Conservation (phyloP, 768 basidiomycete genomes). For the Rhodotorula toruloides region DNA sequence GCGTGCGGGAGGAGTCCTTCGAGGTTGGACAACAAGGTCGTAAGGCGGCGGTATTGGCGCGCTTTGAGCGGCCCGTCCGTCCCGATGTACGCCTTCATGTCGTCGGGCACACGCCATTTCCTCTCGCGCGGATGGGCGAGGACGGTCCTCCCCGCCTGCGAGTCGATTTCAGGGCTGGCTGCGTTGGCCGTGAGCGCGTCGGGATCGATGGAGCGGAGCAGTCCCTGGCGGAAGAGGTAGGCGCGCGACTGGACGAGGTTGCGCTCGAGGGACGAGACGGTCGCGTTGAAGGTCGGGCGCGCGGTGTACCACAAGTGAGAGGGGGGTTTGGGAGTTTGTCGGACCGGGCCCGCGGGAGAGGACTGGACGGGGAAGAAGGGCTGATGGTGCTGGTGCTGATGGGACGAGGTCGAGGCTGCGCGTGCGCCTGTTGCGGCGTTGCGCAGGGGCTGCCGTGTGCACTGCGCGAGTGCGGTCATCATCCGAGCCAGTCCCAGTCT, state of each 20-base stretch:
- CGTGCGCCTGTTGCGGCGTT: not conserved
- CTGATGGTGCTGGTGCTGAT: not conserved
- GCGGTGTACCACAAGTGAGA: constrained; percentile 39
- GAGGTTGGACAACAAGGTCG: constrained; percentile 16
- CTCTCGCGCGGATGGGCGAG: constrained; percentile 31
- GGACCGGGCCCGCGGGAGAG: constrained; percentile 2
- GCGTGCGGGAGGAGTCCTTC: constrained; percentile 37
- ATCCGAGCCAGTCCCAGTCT: no score
- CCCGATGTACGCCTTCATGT: constrained; percentile 34
- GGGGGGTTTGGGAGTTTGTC: constrained; percentile 33
- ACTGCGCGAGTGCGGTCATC: not conserved
- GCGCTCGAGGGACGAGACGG: constrained; percentile 26
- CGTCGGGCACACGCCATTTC: constrained; percentile 27
- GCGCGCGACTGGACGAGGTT: constrained; percentile 30
- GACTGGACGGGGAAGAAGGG: constrained; percentile 30
- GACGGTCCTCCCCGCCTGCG: no score
- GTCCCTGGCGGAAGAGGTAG: constrained; percentile 36
- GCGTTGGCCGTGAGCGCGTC: constrained; percentile 3
- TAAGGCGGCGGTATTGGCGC: constrained; percentile 36
- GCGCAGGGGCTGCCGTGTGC: not conserved
- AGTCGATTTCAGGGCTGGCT: no score
- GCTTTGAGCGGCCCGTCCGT: constrained; percentile 25
- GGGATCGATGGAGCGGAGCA: constrained; percentile 37
- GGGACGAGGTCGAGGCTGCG: not conserved
- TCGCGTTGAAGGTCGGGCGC: constrained; percentile 34